A percentile compares a stretch with the other conserved stretches of the same genome.
Evolutionary conservation across 1,284 basidiomycete genomes (phyloP).

Genomic region (Boletus mariae): DNA sequence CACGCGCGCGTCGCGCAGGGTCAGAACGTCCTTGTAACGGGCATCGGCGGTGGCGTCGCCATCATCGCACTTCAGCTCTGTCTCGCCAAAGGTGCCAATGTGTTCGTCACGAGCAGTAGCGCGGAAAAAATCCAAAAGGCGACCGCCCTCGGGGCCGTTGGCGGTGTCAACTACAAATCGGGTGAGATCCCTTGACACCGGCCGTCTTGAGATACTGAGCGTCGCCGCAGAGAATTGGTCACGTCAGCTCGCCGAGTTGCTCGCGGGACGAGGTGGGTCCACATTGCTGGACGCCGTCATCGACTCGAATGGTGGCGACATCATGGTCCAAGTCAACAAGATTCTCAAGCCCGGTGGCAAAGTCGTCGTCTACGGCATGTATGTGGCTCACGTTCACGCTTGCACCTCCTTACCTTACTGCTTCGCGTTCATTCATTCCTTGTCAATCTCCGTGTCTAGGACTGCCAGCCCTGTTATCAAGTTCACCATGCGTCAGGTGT

Average conservation of each 20-base stretch:
- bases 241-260: conserved; percentile 45
- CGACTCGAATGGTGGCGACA: conserved; percentile 79
- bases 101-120: conserved; percentile 80
- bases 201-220: not conserved
- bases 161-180: conserved; percentile 73
- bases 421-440: conserved; percentile 8
- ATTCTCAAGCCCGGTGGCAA: conserved; percentile 68
- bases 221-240: conserved; percentile 61
- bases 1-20: conserved; percentile 63
- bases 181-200: conserved; percentile 36
- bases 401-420: not conserved
- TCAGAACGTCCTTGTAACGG: conserved; percentile 77
- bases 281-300: conserved; percentile 65
- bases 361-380: conserved; percentile 80
- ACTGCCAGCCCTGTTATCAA: conserved; percentile 60
- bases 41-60: conserved; percentile 82
- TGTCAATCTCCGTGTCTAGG: conserved; percentile 41
- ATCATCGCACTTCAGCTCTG: conserved; percentile 75
- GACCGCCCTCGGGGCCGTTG: conserved; percentile 68
- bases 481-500: conserved; percentile 79
- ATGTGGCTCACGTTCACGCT: conserved; percentile 24
- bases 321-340: conserved; percentile 55
- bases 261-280: conserved; percentile 38
- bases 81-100: conserved; percentile 71
- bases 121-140: conserved; percentile 71